Percentiles rank a stretch among this genome's conserved stretches.
Evolutionary conservation across 2,329 filamentous ascomycete genomes (phyloP).

Genomic region (Fragosphaeria purpurea): DNA sequence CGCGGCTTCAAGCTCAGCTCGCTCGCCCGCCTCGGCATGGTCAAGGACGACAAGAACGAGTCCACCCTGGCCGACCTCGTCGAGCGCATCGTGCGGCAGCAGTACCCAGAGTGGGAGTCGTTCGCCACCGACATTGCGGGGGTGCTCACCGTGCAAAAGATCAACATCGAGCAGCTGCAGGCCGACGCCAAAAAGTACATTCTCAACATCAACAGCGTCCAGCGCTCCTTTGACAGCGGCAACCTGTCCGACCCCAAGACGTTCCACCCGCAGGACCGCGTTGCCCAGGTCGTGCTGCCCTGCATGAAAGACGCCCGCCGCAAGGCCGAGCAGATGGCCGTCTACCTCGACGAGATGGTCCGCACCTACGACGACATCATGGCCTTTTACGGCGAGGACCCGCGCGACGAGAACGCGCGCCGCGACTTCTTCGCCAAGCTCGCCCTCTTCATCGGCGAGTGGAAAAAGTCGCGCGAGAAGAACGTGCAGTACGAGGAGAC

Average conservation of each 20-base stretch:
- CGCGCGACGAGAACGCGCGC: constrained; percentile 80
- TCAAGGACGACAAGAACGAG: constrained; percentile 98
- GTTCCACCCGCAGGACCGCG: constrained; percentile 94
- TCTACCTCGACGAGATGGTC: constrained; percentile 89
- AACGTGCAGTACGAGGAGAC: constrained; percentile 76
- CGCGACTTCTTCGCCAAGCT: constrained; percentile 94
- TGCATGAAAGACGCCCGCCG: constrained; percentile 93
- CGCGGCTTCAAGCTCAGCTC: constrained; percentile 97
- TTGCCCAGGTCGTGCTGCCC: constrained; percentile 81
- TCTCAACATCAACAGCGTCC: constrained; percentile 87
- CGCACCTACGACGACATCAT: constrained; percentile 91
- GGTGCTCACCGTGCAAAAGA: constrained; percentile 71
- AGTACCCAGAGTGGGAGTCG: constrained; percentile 90
- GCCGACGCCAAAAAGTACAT: constrained; percentile 86
- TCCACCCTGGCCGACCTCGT: constrained; percentile 92
- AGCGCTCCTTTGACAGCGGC: constrained; percentile 81
- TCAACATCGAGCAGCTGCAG: constrained; percentile 89
- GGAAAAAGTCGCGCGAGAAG: constrained; percentile 94
- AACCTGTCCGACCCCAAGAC: constrained; percentile 95
- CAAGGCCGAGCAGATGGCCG: constrained; percentile 90
- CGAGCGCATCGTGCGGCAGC: constrained; percentile 89
- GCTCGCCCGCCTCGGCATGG: constrained; percentile 84
- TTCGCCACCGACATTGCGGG: constrained; percentile 77
- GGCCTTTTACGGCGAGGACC: constrained; percentile 92
- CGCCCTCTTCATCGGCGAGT: constrained; percentile 80